Evolutionary conservation across 2,329 filamentous ascomycete genomes (phyloP).

Genomic region (Sclerotinia sclerotiorum): DNA sequence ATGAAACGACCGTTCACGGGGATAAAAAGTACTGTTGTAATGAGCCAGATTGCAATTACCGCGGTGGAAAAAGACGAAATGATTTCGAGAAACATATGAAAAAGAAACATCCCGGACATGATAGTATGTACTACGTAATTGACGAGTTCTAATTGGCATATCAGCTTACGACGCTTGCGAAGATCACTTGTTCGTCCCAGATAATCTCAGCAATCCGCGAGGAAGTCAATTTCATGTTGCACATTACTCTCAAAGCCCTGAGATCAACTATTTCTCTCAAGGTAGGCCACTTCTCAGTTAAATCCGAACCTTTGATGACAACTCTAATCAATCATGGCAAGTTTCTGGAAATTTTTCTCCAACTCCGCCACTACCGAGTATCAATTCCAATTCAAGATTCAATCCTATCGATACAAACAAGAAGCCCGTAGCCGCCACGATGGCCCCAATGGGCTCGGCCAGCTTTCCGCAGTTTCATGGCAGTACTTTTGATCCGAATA

Average conservation of each 20-base stretch:
- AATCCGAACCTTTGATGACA: neutral
- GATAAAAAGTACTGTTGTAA: conserved; percentile 20
- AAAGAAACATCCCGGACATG: conserved; percentile 20
- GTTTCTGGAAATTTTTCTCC: neutral
- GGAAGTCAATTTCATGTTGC: neutral
- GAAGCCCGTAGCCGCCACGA: no score
- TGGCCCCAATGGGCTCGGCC: neutral
- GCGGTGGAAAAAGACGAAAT: conserved; percentile 20
- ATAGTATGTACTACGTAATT: conserved; percentile 12
- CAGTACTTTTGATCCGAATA: neutral
- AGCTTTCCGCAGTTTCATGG: neutral
- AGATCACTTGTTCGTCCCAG: conserved; percentile 21
- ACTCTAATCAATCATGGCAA: conserved; percentile 4
- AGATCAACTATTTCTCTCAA: neutral
- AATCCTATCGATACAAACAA: neutral
- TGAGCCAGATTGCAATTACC: conserved; percentile 22
- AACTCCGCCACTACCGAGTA: neutral
- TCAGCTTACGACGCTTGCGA: neutral
- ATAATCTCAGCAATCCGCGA: conserved; percentile 16
- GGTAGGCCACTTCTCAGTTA: neutral
- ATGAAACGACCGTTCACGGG: conserved; percentile 19
- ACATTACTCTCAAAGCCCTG: neutral
- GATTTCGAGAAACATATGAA: conserved; percentile 21
- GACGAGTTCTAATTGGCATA: neutral
- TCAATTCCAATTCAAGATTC: neutral